Evolutionary conservation across 805 yeast genomes (phyloP).

Genomic region (Nakazawaea ambrosiae): DNA sequence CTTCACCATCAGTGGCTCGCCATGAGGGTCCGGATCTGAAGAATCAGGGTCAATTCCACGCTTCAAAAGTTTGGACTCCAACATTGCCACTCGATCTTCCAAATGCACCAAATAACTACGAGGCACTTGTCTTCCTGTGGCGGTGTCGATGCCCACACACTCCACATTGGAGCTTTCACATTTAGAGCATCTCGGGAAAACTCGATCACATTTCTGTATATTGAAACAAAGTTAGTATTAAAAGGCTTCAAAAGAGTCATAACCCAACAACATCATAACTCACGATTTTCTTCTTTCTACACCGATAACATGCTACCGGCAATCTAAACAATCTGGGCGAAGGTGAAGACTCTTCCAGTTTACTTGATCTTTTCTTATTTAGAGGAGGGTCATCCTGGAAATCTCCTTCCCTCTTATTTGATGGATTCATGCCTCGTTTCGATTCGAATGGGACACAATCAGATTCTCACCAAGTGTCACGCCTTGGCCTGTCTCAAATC

Average conservation of each 20-base stretch:
- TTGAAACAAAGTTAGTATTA: slow-evolving; percentile 1
- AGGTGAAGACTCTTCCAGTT: too few relatives aligned
- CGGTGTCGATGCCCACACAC: slow-evolving; percentile 82
- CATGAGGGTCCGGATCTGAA: slow-evolving; percentile 1
- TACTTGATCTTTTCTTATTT: too few relatives aligned
- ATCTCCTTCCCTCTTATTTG: too few relatives aligned
- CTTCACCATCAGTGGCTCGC: background rate
- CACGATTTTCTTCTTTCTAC: slow-evolving; percentile 55
- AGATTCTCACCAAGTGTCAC: too few relatives aligned
- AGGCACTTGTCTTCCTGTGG: slow-evolving; percentile 82
- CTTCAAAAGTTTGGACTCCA: slow-evolving; percentile 43
- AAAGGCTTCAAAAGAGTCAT: background rate
- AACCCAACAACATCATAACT: background rate
- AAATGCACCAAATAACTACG: slow-evolving; percentile 68
- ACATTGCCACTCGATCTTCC: slow-evolving; percentile 54
- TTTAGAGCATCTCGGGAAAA: slow-evolving; percentile 58
- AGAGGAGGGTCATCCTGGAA: too few relatives aligned
- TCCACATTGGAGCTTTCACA: slow-evolving; percentile 61
- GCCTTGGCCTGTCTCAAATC: too few relatives aligned
- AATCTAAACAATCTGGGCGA: slow-evolving; percentile 45
- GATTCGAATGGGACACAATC: too few relatives aligned
- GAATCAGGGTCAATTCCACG: slow-evolving; percentile 32
- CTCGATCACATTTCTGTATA: slow-evolving; percentile 50
- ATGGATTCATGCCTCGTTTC: too few relatives aligned
- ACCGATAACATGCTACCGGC: slow-evolving; percentile 81